Base-by-base conservation (phyloP, 73 alveolate genomes). In the Uronychia setigera region DNA sequence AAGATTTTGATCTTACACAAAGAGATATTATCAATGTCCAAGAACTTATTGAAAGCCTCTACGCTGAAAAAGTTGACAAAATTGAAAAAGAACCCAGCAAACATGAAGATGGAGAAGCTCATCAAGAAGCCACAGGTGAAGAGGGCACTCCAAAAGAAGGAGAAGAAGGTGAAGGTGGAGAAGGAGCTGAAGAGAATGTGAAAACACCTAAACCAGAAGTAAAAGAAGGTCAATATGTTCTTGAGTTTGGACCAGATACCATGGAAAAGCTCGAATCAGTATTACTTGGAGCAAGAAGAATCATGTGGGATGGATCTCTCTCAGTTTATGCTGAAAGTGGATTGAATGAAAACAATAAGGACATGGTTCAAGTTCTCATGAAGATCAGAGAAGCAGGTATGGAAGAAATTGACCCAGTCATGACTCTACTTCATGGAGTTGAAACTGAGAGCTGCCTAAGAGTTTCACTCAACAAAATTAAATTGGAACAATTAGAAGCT, bases 231-330 rank as follows among this genome's bases (percentile, higher is more conserved):
- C 82, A 85, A 32, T 74, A 31, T 32, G 60, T 90, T 29, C 76
- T 90, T 1, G 95, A 90, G 59, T 85, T 58, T 34, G 92, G 93
- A 9, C 77, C 27, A 1, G 29, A 31, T 1, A 74, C 95, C 14
- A 67, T 79, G 59, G 76, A 84, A 29, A 29, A 32, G 26, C 58
- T 90, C 26, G 28, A 26, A 1, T 59, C 31, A 14, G 74, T 32
- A 0, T 33, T 76, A 26, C 79, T 31, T 58, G 46, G 33, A 26
- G 74, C 92, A 5, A 78, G 59, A 84, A 90, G 80, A 59, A 58
- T 90, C 29, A 59, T 90, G 88, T 90, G 95, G 95, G 95, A 90
- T 74, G 95, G 95, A 0, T 78, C 90, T 1, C 32, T 85, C 29
- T 85, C 95, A 0, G 31, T 80, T 25, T 85, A 78, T 60, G 81